Evolutionary conservation across 306 rosid species (phyloP).

Genomic region (Arachis hypogaea): DNA sequence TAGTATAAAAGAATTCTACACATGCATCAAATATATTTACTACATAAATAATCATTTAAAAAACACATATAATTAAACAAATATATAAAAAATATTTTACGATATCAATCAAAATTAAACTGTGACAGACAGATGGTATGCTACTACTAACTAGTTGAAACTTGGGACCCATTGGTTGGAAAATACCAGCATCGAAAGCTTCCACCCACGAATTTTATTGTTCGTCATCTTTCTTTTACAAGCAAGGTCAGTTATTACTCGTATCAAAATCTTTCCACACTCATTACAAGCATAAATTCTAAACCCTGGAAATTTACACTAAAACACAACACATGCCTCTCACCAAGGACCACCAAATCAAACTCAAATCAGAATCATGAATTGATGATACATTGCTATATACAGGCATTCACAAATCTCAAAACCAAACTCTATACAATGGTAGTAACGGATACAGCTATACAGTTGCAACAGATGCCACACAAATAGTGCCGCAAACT

Average conservation of each 20-base stretch:
- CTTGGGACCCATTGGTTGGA: too few species aligned
- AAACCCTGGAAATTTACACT: conserved; percentile 20
- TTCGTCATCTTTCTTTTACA: background rate
- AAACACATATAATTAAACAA: too few species aligned
- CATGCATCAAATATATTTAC: too few species aligned
- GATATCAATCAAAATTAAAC: too few species aligned
- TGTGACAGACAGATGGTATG: too few species aligned
- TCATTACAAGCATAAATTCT: conserved; percentile 2
- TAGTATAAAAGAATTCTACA: too few species aligned
- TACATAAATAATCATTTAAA: too few species aligned
- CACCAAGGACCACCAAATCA: conserved; percentile 33
- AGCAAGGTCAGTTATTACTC: background rate
- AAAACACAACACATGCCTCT: conserved; percentile 4
- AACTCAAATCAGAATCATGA: background rate
- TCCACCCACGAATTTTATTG: background rate
- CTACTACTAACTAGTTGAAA: too few species aligned
- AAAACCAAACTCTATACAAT: background rate
- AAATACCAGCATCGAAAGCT: too few species aligned
- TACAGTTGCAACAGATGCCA: conserved; percentile 15
- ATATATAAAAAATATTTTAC: too few species aligned
- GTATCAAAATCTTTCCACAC: background rate
- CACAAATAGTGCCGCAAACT: background rate
- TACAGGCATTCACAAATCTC: conserved; percentile 2
- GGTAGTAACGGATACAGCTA: background rate
- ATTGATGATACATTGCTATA: conserved; percentile 5